Evolutionary conservation across 164 flowering plant species (phyloP).

Genomic region (Annona squamosa): DNA sequence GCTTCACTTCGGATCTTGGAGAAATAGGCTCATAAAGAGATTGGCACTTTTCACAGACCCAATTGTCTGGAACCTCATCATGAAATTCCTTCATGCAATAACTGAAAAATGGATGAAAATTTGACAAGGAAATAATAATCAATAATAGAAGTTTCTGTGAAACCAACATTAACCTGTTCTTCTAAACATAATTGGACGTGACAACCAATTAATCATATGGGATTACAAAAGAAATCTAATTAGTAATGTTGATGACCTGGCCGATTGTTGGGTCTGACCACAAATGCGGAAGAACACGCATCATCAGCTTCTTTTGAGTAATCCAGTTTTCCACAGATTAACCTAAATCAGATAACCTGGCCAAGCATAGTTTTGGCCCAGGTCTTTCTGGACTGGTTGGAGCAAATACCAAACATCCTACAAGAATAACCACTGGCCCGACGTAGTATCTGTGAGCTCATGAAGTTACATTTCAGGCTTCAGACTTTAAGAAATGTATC

Average conservation of each 20-base stretch:
- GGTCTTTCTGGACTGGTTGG: background rate
- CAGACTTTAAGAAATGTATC: background rate
- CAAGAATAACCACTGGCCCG: background rate
- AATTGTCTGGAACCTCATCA: background rate
- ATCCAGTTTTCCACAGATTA: too few species aligned
- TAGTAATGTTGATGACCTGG: background rate
- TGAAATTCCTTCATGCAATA: background rate
- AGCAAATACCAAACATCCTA: background rate
- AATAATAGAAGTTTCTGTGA: background rate
- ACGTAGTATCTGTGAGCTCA: background rate
- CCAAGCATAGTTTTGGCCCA: background rate
- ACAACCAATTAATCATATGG: background rate
- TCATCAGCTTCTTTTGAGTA: background rate
- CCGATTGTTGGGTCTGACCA: background rate
- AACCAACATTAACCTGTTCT: background rate
- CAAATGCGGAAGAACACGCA: background rate
- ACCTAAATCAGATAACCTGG: background rate
- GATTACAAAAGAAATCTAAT: background rate
- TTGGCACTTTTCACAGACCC: background rate
- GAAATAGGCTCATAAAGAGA: background rate
- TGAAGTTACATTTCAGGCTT: background rate
- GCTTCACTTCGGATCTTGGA: background rate
- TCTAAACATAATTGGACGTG: background rate
- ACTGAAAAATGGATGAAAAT: background rate
- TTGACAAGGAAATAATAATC: background rate